Evolutionary conservation across 2,329 filamentous ascomycete genomes (phyloP), one percentile per base, ranked within the genome.

Genomic region (Penicillium sp.): DNA sequence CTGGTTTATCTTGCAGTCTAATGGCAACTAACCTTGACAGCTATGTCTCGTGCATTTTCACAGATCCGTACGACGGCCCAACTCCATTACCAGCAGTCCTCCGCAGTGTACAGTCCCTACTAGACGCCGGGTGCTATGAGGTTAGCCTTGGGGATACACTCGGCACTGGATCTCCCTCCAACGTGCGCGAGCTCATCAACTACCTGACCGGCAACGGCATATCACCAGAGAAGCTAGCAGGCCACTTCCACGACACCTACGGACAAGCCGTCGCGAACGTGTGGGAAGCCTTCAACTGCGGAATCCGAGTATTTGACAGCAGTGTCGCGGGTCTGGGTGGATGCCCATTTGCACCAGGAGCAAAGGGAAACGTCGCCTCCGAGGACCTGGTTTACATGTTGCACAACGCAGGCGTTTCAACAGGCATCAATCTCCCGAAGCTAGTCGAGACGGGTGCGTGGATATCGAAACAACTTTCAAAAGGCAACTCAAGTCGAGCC

Each of bases 191-290:
- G 6, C 62, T 79, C 2, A 47, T 78, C 9, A 50, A 57, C 4
- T 71, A 72, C 44, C 65, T 78, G 4, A 53, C 66, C 0, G 44
- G 62, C 2, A 61, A 70, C 27, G 88, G 87, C 0, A 82, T 95
- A 19, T 81, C 87, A 21, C 82, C 82, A 53, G 84, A 87, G 65
- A 87, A 90, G 66, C 76, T 95, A 11, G 90, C 90, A 0, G 86
- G 92, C 77, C 91, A 96, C 74, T 93, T 95, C 68, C 91, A 96
- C 73, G 90, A 96, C 69, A 95, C 91, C 1, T 93, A 92, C 70
- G 91, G 90, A 1, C 88, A 92, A 77, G 91, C 90, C 1, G 78
- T 93, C n/a, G 87, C 91, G 8, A 95, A 95, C 70, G 87, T 87
- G 5, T 86, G 90, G 11, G 86, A 92, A 0, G 87, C 87, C 38